Conservation (phyloP, 2,329 filamentous ascomycete species). For the Trematosphaeria pertusa region DNA sequence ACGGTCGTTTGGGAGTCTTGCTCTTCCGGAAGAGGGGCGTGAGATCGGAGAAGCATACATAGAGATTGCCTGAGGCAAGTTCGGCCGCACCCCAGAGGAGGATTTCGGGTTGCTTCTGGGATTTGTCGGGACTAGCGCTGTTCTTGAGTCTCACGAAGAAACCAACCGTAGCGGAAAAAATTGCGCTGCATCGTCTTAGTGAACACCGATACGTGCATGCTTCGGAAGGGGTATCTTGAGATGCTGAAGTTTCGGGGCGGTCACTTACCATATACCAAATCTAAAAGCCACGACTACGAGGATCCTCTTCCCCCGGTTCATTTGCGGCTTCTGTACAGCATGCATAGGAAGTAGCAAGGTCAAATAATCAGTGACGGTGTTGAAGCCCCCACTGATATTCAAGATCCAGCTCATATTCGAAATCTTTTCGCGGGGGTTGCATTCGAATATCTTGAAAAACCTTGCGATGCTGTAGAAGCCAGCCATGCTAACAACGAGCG, state of each 20-base stretch:
- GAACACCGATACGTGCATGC: too few relatives aligned
- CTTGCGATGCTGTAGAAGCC: constrained; percentile 14
- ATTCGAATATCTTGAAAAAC: constrained; percentile 22
- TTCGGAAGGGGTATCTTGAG: too few relatives aligned
- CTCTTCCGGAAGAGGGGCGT: constrained; percentile 12
- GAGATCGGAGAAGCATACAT: constrained; percentile 20
- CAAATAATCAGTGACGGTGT: constrained; percentile 18
- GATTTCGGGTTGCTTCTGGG: constrained; percentile 21
- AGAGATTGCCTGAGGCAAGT: constrained; percentile 16
- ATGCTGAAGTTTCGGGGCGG: not conserved
- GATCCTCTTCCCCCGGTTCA: constrained; percentile 15
- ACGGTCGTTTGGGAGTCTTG: not conserved
- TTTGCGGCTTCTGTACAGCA: constrained; percentile 17
- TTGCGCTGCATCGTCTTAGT: constrained; percentile 15
- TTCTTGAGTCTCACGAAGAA: constrained; percentile 14
- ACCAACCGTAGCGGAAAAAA: constrained; percentile 15
- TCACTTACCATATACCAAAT: constrained; percentile 14
- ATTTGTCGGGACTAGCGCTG: constrained; percentile 14
- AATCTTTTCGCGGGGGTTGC: constrained; percentile 17
- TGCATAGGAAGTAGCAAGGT: constrained; percentile 23
- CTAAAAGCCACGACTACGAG: constrained; percentile 19
- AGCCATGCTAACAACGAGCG: constrained; percentile 10
- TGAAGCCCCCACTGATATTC: constrained; percentile 20
- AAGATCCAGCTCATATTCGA: constrained; percentile 14
- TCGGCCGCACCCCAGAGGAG: constrained; percentile 18